phyloP scores from a whole-genome alignment of 2,329 filamentous ascomycete species.

The Parastagonospora avenae region DNA sequence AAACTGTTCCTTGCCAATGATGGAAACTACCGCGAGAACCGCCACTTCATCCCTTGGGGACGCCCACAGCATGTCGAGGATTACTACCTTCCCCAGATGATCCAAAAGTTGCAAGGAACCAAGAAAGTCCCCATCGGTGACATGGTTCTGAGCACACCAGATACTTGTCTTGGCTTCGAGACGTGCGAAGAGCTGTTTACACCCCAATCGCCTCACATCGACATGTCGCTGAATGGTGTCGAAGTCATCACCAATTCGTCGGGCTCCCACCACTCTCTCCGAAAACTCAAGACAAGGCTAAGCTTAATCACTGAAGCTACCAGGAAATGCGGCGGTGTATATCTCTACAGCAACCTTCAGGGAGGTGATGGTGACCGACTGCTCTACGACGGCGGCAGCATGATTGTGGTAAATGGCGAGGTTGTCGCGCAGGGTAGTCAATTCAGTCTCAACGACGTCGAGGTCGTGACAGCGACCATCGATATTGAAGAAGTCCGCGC shows the following conservation, averaged over 20 bases:
- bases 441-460: constrained; percentile 62
- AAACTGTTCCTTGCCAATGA: constrained; percentile 75
- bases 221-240: constrained; percentile 68
- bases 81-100: constrained; percentile 57
- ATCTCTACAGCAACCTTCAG: constrained; percentile 55
- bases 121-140: constrained; percentile 70
- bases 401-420: constrained; percentile 64
- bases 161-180: constrained; percentile 68
- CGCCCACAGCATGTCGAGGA: constrained; percentile 63
- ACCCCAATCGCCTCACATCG: constrained; percentile 57
- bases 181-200: constrained; percentile 62
- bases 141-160: constrained; percentile 61
- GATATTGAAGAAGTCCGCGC: constrained; percentile 72
- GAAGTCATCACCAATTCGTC: constrained; percentile 64
- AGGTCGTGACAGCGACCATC: constrained; percentile 61
- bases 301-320: constrained; percentile 71
- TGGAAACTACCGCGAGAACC: constrained; percentile 49
- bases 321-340: constrained; percentile 64
- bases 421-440: constrained; percentile 69
- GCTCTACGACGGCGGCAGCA: constrained; percentile 16
- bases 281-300: constrained; percentile 69
- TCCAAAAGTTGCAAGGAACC: constrained; percentile 56
- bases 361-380: constrained; percentile 34
- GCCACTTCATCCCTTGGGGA: constrained; percentile 44
- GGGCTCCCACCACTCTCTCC: constrained; percentile 40